Evolutionary conservation across 2,329 filamentous ascomycete genomes (phyloP), one percentile per base, ranked within the genome.

Genomic region (Monosporascus sp.): DNA sequence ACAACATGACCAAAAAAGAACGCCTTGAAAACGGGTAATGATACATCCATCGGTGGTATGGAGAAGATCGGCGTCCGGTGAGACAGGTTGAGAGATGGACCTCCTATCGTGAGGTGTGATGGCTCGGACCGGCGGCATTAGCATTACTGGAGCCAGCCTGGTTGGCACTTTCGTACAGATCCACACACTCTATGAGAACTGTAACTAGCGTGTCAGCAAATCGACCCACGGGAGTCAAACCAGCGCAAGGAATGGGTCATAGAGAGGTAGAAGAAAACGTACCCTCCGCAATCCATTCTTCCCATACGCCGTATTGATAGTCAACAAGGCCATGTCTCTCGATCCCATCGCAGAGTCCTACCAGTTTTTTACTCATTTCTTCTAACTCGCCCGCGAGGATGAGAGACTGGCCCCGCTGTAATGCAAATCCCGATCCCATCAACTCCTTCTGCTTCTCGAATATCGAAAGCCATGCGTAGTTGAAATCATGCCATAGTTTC

Each of bases 291-390:
- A 97, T 97, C 65, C 89, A 85, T 67, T 97, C 92, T 71, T 97
- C 94, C 83, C 90, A 95, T 25, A 97, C 89, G 8, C 94, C 94
- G 74, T 96, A 95, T 65, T 97, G 88, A 68, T 97, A 99, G 72
- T 99, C 94, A 11, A 99, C 90, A 47, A 99, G 75, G n/a, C 94
- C 94, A 66, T 95, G 86, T 60, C 88, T 86, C 70, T 97, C 93
- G 57, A 97, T 82, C 49, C 82, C 82, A 67, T 97, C 91, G 67
- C 92, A 96, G 49, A 96, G 77, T 49, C 85, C 81, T 52, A 96
- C 81, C 31, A 99, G 72, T 63, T 96, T 88, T 51, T 87, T 86
- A 14, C 89, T 90, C 81, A 97, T 86, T 60, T 84, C 85, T 62
- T 89, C 84, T 48, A 97, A 77, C 24, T 77, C 80, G 3, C 88